These are phyloP conservation scores for Termitomyces sp. DNA, from an alignment of 768 basidiomycete genomes.

Conservation along the genomic window DNA sequence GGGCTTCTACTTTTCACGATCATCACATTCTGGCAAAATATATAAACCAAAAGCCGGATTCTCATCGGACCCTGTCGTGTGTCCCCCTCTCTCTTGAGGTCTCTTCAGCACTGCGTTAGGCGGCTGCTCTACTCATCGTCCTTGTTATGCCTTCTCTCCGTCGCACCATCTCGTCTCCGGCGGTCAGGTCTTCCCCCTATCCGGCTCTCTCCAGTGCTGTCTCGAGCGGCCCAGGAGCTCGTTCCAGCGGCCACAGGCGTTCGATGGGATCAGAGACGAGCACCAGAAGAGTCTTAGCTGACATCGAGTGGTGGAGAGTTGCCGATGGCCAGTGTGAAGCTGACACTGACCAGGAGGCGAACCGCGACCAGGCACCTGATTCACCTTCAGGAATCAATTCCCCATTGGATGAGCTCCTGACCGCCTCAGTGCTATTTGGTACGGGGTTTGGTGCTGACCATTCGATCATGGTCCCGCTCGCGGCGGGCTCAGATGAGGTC, in stretches of 20 bases:
- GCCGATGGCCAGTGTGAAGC: slow-evolving; percentile 60
- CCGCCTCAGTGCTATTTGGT: slow-evolving; percentile 25
- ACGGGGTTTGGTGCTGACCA: slow-evolving; percentile 33
- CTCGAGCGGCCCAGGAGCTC: slow-evolving; percentile 19
- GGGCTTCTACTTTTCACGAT: slow-evolving; percentile 16
- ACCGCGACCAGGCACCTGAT: slow-evolving; percentile 27
- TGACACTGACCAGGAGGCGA: slow-evolving; percentile 35
- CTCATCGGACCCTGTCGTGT: slow-evolving; percentile 27
- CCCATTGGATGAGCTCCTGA: slow-evolving; percentile 12
- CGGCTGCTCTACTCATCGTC: slow-evolving; percentile 33
- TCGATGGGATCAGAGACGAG: slow-evolving; percentile 63
- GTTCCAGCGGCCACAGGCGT: slow-evolving; percentile 48
- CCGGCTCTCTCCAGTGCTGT: slow-evolving; percentile 32
- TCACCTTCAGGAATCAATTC: slow-evolving; percentile 17
- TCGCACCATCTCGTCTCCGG: slow-evolving; percentile 65
- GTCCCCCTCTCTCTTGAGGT: slow-evolving; percentile 21
- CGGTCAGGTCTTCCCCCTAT: slow-evolving; percentile 68
- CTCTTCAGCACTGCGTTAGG: slow-evolving; percentile 41
- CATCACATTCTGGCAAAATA: slow-evolving; percentile 29
- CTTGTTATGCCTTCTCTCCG: slow-evolving; percentile 67
- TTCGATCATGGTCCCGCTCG: slow-evolving; percentile 28
- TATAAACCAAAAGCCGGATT: slow-evolving; percentile 32
- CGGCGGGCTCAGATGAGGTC: slow-evolving; percentile 30
- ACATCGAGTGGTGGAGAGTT: slow-evolving; percentile 87
- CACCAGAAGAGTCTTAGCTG: slow-evolving; percentile 69